Evolutionary conservation across 108 stramenopile species (phyloP).

Genomic region (Conticribra guillardii): DNA sequence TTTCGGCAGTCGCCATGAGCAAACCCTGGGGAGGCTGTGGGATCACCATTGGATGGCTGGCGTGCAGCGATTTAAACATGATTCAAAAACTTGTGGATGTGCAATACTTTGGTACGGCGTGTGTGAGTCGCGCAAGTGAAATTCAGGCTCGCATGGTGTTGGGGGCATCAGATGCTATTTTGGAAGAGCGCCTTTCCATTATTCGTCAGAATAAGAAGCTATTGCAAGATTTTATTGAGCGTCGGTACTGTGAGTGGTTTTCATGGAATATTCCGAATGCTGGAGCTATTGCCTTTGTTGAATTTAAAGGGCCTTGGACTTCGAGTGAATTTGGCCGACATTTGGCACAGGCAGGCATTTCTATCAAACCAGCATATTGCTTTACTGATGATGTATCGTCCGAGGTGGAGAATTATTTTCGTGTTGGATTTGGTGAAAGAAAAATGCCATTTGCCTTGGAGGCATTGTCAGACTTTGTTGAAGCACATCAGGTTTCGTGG

Average conservation of each 20-base stretch:
- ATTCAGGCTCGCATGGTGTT: slow-evolving; percentile 77
- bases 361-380: slow-evolving; percentile 82
- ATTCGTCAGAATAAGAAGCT: slow-evolving; percentile 61
- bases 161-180: slow-evolving; percentile 52
- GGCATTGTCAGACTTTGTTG: slow-evolving; percentile 53
- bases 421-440: slow-evolving; percentile 77
- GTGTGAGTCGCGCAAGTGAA: slow-evolving; percentile 69
- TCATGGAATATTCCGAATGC: slow-evolving; percentile 66
- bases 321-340: slow-evolving; percentile 57
- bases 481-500: slow-evolving; percentile 57
- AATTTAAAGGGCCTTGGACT: slow-evolving; percentile 71
- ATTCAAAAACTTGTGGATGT: slow-evolving; percentile 54
- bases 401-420: slow-evolving; percentile 55
- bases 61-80: slow-evolving; percentile 53
- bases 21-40: slow-evolving; percentile 89
- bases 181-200: slow-evolving; percentile 51
- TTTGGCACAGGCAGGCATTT: slow-evolving; percentile 60
- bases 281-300: slow-evolving; percentile 76
- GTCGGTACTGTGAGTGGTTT: slow-evolving; percentile 58
- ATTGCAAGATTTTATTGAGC: slow-evolving; percentile 57
- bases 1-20: slow-evolving; percentile 66
- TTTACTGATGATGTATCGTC: slow-evolving; percentile 40
- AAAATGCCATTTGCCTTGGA: slow-evolving; percentile 64
- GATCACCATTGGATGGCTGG: slow-evolving; percentile 78
- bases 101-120: slow-evolving; percentile 83